phyloP scores from a whole-genome alignment of 2,329 filamentous ascomycete species.

The Penicillium nordicum region DNA sequence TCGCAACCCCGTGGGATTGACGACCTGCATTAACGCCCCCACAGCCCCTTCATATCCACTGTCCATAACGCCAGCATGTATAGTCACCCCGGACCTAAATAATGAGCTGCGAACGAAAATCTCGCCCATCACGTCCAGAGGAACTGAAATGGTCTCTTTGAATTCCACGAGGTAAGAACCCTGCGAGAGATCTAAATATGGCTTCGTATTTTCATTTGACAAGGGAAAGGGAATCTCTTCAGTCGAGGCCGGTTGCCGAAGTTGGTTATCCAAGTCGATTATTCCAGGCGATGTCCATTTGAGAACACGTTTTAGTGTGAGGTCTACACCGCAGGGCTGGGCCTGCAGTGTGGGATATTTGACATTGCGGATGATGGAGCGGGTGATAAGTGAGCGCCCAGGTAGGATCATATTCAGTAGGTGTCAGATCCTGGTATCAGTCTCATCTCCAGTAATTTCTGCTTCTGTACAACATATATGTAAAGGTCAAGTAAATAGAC shows the following conservation, averaged over 20 bases:
- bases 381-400: conserved; percentile 18
- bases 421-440: not conserved
- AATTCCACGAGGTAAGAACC: conserved; percentile 37
- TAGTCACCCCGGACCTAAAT: conserved; percentile 38
- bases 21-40: conserved; percentile 39
- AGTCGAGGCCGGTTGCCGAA: conserved; percentile 24
- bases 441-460: not conserved
- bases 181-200: conserved; percentile 19
- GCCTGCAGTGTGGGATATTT: conserved; percentile 18
- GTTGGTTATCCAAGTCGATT: conserved; percentile 32
- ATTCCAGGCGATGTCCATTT: conserved; percentile 29
- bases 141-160: conserved; percentile 42
- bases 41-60: conserved; percentile 43
- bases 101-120: conserved; percentile 41
- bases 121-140: conserved; percentile 40
- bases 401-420: conserved; percentile 15
- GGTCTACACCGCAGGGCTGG: conserved; percentile 34
- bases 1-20: conserved; percentile 36
- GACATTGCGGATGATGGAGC: conserved; percentile 21
- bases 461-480: not conserved
- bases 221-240: conserved; percentile 14
- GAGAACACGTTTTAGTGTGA: conserved; percentile 26
- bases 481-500: no score
- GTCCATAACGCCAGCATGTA: conserved; percentile 43
- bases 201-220: not conserved